These are phyloP conservation scores for Sclerotinia glacialis DNA, from an alignment of 2,329 filamentous ascomycete genomes.

Conservation along the genomic window DNA sequence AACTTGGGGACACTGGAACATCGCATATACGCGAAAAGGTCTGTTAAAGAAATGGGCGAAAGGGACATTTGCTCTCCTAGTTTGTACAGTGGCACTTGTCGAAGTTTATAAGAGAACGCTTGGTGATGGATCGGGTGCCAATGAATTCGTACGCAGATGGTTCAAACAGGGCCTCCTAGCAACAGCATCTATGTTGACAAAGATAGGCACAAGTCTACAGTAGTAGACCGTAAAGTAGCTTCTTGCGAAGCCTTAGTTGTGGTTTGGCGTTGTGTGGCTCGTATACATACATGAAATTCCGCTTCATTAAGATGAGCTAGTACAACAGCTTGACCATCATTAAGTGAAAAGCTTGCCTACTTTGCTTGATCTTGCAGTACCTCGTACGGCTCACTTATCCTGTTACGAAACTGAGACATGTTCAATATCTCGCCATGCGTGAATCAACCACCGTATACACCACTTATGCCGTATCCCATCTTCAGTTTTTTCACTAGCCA, in stretches of 20 bases:
- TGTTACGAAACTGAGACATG: too few relatives aligned
- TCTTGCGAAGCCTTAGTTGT: not conserved
- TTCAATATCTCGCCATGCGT: not conserved
- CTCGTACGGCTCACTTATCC: not conserved
- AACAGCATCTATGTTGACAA: slow-evolving; percentile 1
- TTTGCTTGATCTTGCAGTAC: not conserved
- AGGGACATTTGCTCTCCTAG: not conserved
- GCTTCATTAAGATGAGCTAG: not conserved
- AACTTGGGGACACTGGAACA: slow-evolving; percentile 53
- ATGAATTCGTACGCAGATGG: not conserved
- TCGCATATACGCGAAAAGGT: slow-evolving; percentile 50
- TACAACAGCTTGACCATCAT: not conserved
- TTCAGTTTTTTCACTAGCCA: not conserved
- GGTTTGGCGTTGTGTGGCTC: not conserved
- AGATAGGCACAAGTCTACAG: not conserved
- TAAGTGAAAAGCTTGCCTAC: not conserved
- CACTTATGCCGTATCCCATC: not conserved
- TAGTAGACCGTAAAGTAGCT: not conserved
- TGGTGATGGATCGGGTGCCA: not conserved
- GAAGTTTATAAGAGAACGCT: not conserved
- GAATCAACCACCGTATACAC: not conserved
- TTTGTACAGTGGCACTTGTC: not conserved
- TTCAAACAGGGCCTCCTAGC: not conserved
- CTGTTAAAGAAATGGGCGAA: slow-evolving; percentile 38
- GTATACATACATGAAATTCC: not conserved